Evolutionary conservation across 768 basidiomycete genomes (phyloP), one percentile per base, ranked within the genome.

Genomic region (Hortiboletus flavorubellus): DNA sequence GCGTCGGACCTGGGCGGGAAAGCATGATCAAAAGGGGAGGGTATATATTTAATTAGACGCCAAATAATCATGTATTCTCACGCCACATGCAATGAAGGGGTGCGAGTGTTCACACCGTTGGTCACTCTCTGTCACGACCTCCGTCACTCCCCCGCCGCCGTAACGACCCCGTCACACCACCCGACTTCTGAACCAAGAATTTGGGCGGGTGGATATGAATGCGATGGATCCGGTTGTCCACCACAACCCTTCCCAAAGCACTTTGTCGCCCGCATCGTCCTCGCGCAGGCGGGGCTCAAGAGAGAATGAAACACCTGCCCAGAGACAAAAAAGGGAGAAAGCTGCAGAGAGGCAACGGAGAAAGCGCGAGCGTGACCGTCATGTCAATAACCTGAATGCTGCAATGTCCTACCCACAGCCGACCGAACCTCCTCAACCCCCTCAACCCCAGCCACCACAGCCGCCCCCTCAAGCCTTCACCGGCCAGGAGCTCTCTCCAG

Each of bases 1-100:
- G 96, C 11, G 87, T 95, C 18, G 96, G 96, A 1, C 92, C 96
- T 15, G 90, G 78, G 16, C 72, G 95, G 54, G 88, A 92, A 59
- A 85, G 83, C 59, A 96, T 94, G 89, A 59, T 86, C 48, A 72
- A 69, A 42, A 62, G 54, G 55, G 51, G 53, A 11, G 33, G 26
- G 4, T 23, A 21, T 18, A 30, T 59, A 58, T 63, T 54, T 48
- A 72, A 70, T 53, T 70, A 66, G 47, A 42, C 33, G 35, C 9
- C 15, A 46, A 38, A 47, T 23, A 10, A 30, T 23, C 42, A 49
- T 47, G 35, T 0, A 42, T 49, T 69, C 71, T 33, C 69, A 69
- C 69, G 69, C 62, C 57, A 64, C 53, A 8, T 54, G 39, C 8
- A n/a, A 51, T 42, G 31, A 30, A 18, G 38, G 64, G 60, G 64